Conservation (phyloP, 805 yeast genomes). For the Candida michaelii region DNA sequence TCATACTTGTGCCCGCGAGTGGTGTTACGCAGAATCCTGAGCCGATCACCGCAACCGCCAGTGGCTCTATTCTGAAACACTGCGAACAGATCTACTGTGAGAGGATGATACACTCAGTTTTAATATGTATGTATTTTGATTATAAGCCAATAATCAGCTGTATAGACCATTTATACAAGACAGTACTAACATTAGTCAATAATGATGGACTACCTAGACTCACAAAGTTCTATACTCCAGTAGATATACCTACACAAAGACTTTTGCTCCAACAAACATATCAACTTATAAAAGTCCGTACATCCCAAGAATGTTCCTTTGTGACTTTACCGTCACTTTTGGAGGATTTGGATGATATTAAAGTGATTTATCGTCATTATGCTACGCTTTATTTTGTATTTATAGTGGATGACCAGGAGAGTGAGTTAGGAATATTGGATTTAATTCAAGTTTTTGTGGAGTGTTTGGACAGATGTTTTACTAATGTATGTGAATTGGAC, state of each 20-base stretch:
- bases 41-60: neutral
- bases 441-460: constrained; percentile 96
- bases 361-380: constrained; percentile 89
- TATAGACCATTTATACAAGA: neutral
- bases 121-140: constrained; percentile 58
- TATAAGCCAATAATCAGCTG: too few relatives aligned
- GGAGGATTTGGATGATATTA: constrained; percentile 68
- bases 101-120: constrained; percentile 90
- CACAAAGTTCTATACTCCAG: constrained; percentile 88
- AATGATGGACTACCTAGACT: constrained; percentile 88
- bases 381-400: constrained; percentile 96
- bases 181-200: constrained; percentile 56
- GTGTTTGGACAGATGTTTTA: constrained; percentile 87
- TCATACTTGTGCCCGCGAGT: neutral
- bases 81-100: too few relatives aligned
- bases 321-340: constrained; percentile 84
- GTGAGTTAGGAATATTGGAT: constrained; percentile 90
- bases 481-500: constrained; percentile 92
- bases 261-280: constrained; percentile 78
- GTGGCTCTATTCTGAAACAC: neutral
- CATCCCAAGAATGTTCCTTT: constrained; percentile 80
- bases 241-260: constrained; percentile 81
- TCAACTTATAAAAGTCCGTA: constrained; percentile 69
- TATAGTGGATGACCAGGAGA: constrained; percentile 93
- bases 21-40: too few relatives aligned